Evolutionary conservation across 2,329 filamentous ascomycete genomes (phyloP).

Genomic region (Fusarium sp.): DNA sequence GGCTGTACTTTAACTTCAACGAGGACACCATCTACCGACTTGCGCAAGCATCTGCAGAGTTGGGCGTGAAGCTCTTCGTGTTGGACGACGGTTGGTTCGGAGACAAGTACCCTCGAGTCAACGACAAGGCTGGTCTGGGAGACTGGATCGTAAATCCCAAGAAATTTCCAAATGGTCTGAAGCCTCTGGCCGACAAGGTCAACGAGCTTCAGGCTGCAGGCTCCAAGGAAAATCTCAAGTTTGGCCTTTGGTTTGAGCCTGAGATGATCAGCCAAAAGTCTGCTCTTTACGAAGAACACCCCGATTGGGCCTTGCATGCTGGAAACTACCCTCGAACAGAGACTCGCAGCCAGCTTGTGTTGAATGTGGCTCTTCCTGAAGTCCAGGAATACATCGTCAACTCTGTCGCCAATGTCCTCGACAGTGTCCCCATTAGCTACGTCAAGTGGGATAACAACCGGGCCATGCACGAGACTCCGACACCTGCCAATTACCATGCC

Average conservation of each 20-base stretch:
- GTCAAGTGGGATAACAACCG: constrained; percentile 79
- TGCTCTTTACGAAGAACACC: constrained; percentile 69
- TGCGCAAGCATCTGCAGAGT: constrained; percentile 65
- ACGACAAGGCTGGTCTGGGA: constrained; percentile 69
- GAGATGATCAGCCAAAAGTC: constrained; percentile 77
- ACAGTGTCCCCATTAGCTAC: constrained; percentile 66
- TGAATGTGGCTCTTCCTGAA: constrained; percentile 70
- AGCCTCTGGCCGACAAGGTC: constrained; percentile 62
- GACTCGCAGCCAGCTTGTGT: constrained; percentile 68
- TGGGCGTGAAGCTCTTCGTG: constrained; percentile 73
- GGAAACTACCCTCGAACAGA: constrained; percentile 67
- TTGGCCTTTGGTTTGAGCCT: constrained; percentile 76
- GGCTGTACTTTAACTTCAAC: constrained; percentile 69
- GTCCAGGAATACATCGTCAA: constrained; percentile 73
- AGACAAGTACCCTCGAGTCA: constrained; percentile 65
- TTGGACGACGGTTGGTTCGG: constrained; percentile 78
- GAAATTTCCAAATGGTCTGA: constrained; percentile 69
- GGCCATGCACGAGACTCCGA: constrained; percentile 70
- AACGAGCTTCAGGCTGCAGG: constrained; percentile 61
- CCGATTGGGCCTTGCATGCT: constrained; percentile 72
- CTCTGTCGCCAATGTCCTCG: constrained; percentile 65
- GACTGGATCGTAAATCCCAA: constrained; percentile 71
- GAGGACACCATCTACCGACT: constrained; percentile 66
- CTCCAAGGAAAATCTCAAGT: constrained; percentile 61
- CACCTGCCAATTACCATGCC: constrained; percentile 64